Percentiles rank a stretch among this genome's conserved stretches.
Conservation (phyloP, 306 rosid genomes). For the Elaeagnus macrophylla region DNA sequence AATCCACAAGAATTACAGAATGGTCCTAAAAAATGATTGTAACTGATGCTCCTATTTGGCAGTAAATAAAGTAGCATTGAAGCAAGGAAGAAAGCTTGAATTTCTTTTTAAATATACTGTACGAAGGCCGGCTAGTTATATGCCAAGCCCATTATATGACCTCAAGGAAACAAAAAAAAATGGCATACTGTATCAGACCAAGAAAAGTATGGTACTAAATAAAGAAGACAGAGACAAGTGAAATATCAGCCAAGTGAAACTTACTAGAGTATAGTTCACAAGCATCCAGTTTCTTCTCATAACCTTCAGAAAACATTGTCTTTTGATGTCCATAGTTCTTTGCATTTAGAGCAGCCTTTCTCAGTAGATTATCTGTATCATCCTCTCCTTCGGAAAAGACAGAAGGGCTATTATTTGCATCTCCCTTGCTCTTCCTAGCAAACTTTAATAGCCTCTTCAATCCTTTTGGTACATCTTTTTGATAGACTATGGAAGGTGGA, state of each 20-base stretch:
- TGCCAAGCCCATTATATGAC: no score
- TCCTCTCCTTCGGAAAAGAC: slow-evolving; percentile 98
- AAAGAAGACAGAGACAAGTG: background rate
- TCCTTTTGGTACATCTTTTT: slow-evolving; percentile 90
- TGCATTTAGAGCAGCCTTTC: slow-evolving; percentile 59
- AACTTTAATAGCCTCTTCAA: slow-evolving; percentile 85
- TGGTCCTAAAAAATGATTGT: slow-evolving; percentile 13
- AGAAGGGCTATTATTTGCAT: slow-evolving; percentile 66
- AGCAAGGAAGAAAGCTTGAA: background rate
- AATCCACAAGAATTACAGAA: slow-evolving; percentile 1
- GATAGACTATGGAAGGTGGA: slow-evolving; percentile 73
- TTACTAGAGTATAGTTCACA: slow-evolving; percentile 38
- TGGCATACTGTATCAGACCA: background rate
- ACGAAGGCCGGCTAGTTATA: no score
- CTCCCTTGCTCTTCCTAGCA: slow-evolving; percentile 93
- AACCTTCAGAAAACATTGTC: slow-evolving; percentile 40
- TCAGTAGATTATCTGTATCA: slow-evolving; percentile 63
- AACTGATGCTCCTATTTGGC: background rate
- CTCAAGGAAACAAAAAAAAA: no score
- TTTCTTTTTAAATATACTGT: no score
- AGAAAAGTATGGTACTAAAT: background rate
- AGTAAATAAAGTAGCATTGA: background rate
- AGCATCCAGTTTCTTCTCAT: slow-evolving; percentile 50
- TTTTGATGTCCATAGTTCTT: slow-evolving; percentile 62
- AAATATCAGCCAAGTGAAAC: slow-evolving; percentile 12